Conservation (phyloP, 2,329 filamentous ascomycete genomes). For the Ilyonectria mors-panacis region DNA sequence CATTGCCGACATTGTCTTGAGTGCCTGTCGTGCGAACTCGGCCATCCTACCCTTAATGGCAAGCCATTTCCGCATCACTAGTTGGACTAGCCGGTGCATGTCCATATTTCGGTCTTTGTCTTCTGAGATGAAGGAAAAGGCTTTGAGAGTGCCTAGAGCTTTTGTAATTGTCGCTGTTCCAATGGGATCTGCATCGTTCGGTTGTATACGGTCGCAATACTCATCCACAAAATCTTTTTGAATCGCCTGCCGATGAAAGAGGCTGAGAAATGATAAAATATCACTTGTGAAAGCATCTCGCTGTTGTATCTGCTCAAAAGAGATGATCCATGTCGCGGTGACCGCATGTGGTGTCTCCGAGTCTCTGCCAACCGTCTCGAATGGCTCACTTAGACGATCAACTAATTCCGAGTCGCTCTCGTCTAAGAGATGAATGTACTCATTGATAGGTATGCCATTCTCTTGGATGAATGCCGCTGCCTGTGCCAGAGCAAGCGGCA, state of each 20-base stretch:
- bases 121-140: constrained; percentile 42
- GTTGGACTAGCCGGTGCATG: constrained; percentile 36
- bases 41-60: neutral
- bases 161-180: constrained; percentile 18
- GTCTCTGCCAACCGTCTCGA: constrained; percentile 48
- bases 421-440: constrained; percentile 49
- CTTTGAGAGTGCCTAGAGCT: constrained; percentile 46
- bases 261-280: constrained; percentile 52
- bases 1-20: constrained; percentile 34
- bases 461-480: constrained; percentile 52
- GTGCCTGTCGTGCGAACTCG: constrained; percentile 33
- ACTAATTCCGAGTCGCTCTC: constrained; percentile 30
- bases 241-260: constrained; percentile 51
- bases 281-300: constrained; percentile 44
- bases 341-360: constrained; percentile 45
- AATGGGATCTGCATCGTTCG: neutral
- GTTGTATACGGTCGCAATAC: constrained; percentile 12
- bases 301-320: constrained; percentile 51
- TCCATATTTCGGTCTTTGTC: neutral
- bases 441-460: constrained; percentile 39
- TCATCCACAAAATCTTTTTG: constrained; percentile 43
- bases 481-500: constrained; percentile 53
- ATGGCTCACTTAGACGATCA: constrained; percentile 48
- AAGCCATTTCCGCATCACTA: constrained; percentile 23
- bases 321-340: constrained; percentile 49